Evolutionary conservation across 2,329 filamentous ascomycete species (phyloP).

Genomic region (Penicillium hesseltinei): DNA sequence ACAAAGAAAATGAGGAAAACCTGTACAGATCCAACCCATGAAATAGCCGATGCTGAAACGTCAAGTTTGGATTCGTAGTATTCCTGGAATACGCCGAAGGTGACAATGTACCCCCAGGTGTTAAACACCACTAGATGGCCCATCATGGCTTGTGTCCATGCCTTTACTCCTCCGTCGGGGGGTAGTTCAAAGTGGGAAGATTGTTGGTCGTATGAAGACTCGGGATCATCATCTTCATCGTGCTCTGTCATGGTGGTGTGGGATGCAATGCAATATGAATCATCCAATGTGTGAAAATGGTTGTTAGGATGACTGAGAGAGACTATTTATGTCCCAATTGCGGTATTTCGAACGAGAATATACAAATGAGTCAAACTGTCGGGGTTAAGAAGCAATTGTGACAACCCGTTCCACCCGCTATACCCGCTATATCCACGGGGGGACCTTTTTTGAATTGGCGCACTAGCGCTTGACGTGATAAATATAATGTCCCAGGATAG

Average conservation of each 20-base stretch:
- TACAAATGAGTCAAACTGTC: background rate
- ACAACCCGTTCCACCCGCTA: background rate
- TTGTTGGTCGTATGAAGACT: background rate
- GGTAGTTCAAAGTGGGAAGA: background rate
- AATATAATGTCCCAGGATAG: too few relatives aligned
- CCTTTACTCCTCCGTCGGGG: conserved; percentile 22
- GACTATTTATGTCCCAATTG: too few relatives aligned
- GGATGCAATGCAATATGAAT: background rate
- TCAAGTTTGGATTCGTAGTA: conserved; percentile 33
- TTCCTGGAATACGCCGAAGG: conserved; percentile 45
- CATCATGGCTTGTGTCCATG: conserved; percentile 20
- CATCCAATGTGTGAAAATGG: too few relatives aligned
- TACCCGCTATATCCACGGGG: background rate
- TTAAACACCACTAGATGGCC: conserved; percentile 17
- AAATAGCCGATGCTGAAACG: conserved; percentile 36
- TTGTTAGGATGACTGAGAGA: too few relatives aligned
- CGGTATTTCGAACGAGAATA: background rate
- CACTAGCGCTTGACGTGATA: background rate
- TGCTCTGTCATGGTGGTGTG: background rate
- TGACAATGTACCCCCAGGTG: conserved; percentile 17
- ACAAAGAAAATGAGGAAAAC: conserved; percentile 46
- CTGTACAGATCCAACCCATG: conserved; percentile 46
- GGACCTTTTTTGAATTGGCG: background rate
- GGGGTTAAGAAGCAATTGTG: background rate
- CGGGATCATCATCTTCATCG: background rate